Conservation (phyloP, 345 rosid species). For the Trapa bicornis region DNA sequence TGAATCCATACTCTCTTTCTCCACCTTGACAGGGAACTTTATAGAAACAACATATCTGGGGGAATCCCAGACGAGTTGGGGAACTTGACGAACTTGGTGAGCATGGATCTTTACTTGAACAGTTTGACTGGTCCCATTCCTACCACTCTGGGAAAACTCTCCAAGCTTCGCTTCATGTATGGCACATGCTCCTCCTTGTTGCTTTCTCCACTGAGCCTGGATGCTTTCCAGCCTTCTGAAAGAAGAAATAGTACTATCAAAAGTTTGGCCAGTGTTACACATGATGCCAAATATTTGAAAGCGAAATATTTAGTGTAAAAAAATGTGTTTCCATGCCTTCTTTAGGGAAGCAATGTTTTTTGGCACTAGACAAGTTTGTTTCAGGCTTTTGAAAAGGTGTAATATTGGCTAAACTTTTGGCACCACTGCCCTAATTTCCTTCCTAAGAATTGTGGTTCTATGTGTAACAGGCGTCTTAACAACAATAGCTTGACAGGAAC, state of each 20-base stretch:
- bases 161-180: constrained; percentile 15
- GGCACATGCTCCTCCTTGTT: not conserved
- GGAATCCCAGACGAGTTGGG: constrained; percentile 17
- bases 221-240: too few relatives aligned
- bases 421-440: not conserved
- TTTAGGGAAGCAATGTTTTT: too few relatives aligned
- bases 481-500: constrained; percentile 14
- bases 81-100: constrained; percentile 15
- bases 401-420: too few relatives aligned
- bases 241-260: too few relatives aligned
- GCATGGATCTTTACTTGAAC: constrained; percentile 23
- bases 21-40: constrained; percentile 16
- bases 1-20: not conserved
- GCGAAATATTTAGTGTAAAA: not conserved
- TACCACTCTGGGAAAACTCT: constrained; percentile 14
- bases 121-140: constrained; percentile 10
- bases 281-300: too few relatives aligned
- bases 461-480: constrained; percentile 13
- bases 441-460: not conserved
- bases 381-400: too few relatives aligned
- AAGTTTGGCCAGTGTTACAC: too few relatives aligned
- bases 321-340: not conserved
- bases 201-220: not conserved
- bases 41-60: constrained; percentile 18
- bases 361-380: too few relatives aligned